Evolutionary conservation across 208 protist genomes (phyloP).

Genomic region (Leishmania aethiopica): DNA sequence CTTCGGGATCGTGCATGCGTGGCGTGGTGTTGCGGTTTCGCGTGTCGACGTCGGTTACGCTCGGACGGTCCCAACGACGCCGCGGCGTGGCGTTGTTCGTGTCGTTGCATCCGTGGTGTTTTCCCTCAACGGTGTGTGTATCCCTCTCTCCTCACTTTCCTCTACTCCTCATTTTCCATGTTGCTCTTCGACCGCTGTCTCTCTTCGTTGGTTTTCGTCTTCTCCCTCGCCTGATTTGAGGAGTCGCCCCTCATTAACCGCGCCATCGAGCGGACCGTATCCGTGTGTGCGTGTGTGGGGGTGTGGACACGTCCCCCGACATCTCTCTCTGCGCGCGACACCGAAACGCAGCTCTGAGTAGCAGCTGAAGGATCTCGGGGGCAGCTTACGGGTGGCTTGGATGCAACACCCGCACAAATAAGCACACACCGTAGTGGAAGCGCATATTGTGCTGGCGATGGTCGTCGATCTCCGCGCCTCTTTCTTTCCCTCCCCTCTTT

Average conservation of each 20-base stretch:
- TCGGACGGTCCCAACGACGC: background rate
- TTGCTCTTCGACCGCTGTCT: background rate
- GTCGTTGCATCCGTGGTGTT: background rate
- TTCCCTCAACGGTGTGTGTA: background rate
- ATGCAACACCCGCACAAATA: background rate
- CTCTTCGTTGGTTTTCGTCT: background rate
- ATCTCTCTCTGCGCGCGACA: background rate
- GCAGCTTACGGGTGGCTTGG: background rate
- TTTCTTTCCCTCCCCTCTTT: constrained; percentile 7
- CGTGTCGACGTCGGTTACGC: background rate
- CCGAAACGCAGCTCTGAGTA: background rate
- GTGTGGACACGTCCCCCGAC: background rate
- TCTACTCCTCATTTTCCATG: background rate
- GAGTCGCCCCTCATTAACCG: background rate
- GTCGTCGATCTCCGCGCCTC: background rate
- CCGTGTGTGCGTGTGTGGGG: background rate
- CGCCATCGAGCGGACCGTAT: background rate
- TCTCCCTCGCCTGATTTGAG: background rate
- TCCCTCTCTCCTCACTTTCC: background rate
- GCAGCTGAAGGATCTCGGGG: background rate
- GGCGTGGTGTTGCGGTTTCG: background rate
- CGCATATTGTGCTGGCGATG: background rate
- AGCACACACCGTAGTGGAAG: background rate
- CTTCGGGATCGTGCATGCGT: background rate
- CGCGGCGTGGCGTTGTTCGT: background rate